Base-by-base conservation (phyloP, 2,329 filamentous ascomycete genomes). In the Beauveria caledonica region DNA sequence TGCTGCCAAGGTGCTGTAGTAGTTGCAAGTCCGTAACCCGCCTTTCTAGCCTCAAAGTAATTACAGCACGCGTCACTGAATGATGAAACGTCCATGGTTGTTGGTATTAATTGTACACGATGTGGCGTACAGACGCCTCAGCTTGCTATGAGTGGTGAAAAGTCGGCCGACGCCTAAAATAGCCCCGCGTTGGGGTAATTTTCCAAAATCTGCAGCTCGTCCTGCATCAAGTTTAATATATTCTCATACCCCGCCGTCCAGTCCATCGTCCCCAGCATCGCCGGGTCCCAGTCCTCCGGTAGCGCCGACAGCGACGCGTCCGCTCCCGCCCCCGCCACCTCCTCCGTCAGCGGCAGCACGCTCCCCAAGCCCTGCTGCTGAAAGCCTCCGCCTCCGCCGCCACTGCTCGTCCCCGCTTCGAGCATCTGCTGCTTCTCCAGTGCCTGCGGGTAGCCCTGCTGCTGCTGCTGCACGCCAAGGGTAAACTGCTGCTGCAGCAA, bases 401-500 rank as follows among this genome's bases (percentile, higher is more conserved):
- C 8, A 21, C 36, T 39, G 19, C 21, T 21, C 7, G 11, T 4
- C 9, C 9, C 42, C 10, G 42, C 21, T 5, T 21, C 42, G 5
- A 3, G 23, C 1, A 49, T 27, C 33, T 46, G 40, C 25, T 36
- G 27, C 33, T 29, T 7, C 11, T 50, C 33, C 7, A 19, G 29
- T 13, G n/a, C 4, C 42, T 15, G 19, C 11, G 15, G 21, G 52
- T 21, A 29, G 49, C 19, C 25, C 23, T 8, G 19, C 52, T 29
- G 52, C 39, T 21, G 23, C 39, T 9, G 56, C 33, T 7, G 45
- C 13, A 23, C 10, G 17, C 44, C 45, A 25, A 58, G 51, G 42
- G 8, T 39, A 17, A 51, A 44, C 27, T 52, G 48, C 40, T 46
- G 48, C 3, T 50, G 46, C 46, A 77, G 1, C 80, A 78, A 76